A percentile compares a stretch with the other conserved stretches of the same genome.
phyloP scores from a whole-genome alignment of 352 stramenopile genomes.

The Globisporangium carolinianum region DNA sequence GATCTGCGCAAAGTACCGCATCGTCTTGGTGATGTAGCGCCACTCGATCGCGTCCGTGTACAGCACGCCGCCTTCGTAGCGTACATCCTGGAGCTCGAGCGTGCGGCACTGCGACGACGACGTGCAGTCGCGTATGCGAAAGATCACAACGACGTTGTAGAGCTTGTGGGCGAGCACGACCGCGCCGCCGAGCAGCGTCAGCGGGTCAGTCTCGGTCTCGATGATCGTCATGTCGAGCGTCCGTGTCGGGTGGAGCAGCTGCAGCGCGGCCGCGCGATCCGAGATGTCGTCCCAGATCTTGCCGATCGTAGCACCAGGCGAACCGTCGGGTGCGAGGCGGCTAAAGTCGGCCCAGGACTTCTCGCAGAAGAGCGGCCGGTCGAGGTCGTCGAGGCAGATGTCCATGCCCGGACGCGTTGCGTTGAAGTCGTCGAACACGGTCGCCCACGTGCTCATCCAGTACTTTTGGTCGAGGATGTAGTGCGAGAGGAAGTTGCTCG shows the following conservation, averaged over 20 bases:
- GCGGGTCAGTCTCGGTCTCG: slow-evolving; percentile 39
- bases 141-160: slow-evolving; percentile 42
- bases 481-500: slow-evolving; percentile 40
- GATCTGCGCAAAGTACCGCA: slow-evolving; percentile 37
- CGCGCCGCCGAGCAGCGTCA: slow-evolving; percentile 36
- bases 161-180: slow-evolving; percentile 48
- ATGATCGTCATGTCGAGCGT: slow-evolving; percentile 42
- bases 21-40: slow-evolving; percentile 33
- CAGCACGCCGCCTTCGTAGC: slow-evolving; percentile 39
- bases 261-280: slow-evolving; percentile 18
- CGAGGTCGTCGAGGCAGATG: slow-evolving; percentile 44
- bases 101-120: slow-evolving; percentile 18
- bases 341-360: slow-evolving; percentile 42
- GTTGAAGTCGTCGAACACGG: slow-evolving; percentile 33
- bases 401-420: slow-evolving; percentile 23
- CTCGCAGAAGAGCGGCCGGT: slow-evolving; percentile 46
- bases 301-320: slow-evolving; percentile 11
- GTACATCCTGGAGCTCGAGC: slow-evolving; percentile 27
- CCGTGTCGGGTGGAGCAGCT: slow-evolving; percentile 18
- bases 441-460: slow-evolving; percentile 48
- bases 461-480: slow-evolving; percentile 52
- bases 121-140: slow-evolving; percentile 27
- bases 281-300: slow-evolving; percentile 41
- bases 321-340: slow-evolving; percentile 10
- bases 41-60: slow-evolving; percentile 51